Percentiles rank a stretch among this genome's conserved stretches.
Evolutionary conservation across 179 eudicot species (phyloP).

Genomic region (Beta lomatogona): DNA sequence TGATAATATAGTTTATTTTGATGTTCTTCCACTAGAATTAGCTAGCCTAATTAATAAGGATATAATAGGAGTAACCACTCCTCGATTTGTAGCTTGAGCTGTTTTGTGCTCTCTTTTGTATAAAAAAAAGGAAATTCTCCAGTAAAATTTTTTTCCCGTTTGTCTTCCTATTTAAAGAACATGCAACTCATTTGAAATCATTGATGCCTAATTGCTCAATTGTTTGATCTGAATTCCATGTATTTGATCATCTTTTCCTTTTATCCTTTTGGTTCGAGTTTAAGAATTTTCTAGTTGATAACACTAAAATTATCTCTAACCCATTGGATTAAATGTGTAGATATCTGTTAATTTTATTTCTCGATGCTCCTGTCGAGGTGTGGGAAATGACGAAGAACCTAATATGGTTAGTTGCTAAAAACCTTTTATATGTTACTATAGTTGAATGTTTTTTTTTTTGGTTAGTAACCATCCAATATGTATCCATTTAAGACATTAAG

Average conservation of each 20-base stretch:
- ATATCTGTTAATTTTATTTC: constrained; percentile 88
- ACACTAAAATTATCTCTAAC: neutral
- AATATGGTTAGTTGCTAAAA: constrained; percentile 66
- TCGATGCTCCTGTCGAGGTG: constrained; percentile 99
- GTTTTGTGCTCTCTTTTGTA: too few species aligned
- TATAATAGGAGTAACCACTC: too few species aligned
- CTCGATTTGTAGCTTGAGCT: too few species aligned
- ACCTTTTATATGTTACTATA: neutral
- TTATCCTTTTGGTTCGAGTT: neutral
- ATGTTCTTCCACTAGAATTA: too few species aligned
- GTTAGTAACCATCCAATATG: too few species aligned
- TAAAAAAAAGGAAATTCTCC: neutral
- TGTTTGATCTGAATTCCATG: neutral
- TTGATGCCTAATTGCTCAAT: neutral
- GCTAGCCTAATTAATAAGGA: too few species aligned
- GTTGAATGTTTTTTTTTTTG: too few species aligned
- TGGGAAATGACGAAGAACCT: constrained; percentile 99
- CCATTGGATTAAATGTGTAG: constrained; percentile 42
- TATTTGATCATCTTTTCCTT: neutral
- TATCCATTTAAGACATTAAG: too few species aligned
- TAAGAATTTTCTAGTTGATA: neutral
- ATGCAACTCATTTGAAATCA: neutral
- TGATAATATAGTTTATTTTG: too few species aligned
- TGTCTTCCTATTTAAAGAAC: neutral
- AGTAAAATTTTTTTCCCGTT: neutral